A percentile compares a stretch with the other conserved stretches of the same genome.
These are phyloP conservation scores for Ogataea pini DNA, from an alignment of 805 yeast species.

Conservation along the genomic window DNA sequence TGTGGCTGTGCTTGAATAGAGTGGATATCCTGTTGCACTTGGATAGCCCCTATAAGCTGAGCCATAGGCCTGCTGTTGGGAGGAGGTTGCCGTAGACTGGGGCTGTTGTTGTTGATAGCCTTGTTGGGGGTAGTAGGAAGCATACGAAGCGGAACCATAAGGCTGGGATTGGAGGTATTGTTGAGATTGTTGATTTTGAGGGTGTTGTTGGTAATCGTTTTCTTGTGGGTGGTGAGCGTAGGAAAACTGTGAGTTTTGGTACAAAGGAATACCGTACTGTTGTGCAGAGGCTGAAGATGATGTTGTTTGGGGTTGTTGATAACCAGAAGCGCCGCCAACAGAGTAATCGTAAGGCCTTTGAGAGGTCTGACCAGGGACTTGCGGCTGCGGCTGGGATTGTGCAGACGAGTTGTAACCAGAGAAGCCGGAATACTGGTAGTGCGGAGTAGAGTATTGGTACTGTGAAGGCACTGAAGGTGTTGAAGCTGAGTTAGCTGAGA, in stretches of 20 bases:
- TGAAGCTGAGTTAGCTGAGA: conserved; percentile 15
- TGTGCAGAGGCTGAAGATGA: conserved; percentile 18
- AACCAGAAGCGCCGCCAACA: conserved; percentile 11
- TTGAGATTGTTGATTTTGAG: conserved; percentile 20
- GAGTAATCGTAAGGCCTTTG: conserved; percentile 25
- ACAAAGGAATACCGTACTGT: conserved; percentile 21
- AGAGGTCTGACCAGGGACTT: conserved; percentile 2
- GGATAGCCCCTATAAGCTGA: conserved; percentile 23
- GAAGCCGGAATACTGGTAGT: conserved; percentile 23
- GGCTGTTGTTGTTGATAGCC: conserved; percentile 22
- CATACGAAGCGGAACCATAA: conserved; percentile 16
- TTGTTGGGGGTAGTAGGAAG: conserved; percentile 22
- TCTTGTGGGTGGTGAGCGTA: conserved; percentile 26
- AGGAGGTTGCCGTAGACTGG: conserved; percentile 11
- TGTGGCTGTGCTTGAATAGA: conserved; percentile 14
- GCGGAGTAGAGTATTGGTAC: conserved; percentile 26
- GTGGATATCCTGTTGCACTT: conserved; percentile 20
- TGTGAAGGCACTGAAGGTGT: conserved; percentile 18
- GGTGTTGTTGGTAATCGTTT: conserved; percentile 20
- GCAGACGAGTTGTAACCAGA: conserved; percentile 18
- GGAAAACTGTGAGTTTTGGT: conserved; percentile 21
- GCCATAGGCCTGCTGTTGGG: conserved; percentile 20
- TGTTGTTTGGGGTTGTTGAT: conserved; percentile 19
- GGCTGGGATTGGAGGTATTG: conserved; percentile 23
- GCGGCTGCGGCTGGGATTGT: conserved; percentile 12